Conservation (phyloP, 768 basidiomycete genomes). For the Tylopilus sp. region DNA sequence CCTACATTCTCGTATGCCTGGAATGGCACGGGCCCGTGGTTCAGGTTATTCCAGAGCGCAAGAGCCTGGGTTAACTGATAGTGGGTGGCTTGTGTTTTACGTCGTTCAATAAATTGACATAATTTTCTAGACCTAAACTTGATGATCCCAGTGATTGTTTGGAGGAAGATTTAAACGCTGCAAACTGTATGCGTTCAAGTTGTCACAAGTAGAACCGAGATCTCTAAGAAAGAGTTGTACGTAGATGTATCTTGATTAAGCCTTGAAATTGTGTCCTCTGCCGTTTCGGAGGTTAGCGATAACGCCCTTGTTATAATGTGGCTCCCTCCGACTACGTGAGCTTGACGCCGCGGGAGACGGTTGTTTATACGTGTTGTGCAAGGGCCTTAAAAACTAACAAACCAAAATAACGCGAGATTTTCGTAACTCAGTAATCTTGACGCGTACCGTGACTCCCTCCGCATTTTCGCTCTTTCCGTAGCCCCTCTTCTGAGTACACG, state of each 20-base stretch:
- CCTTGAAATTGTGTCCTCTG: neutral
- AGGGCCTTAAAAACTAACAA: slow-evolving; percentile 15
- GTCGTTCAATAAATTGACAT: slow-evolving; percentile 27
- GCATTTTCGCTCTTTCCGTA: neutral
- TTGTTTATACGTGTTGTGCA: slow-evolving; percentile 7
- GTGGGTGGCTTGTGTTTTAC: slow-evolving; percentile 13
- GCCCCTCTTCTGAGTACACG: neutral
- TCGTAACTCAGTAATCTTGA: neutral
- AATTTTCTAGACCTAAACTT: neutral
- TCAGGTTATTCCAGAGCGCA: slow-evolving; percentile 90
- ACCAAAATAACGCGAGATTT: slow-evolving; percentile 25
- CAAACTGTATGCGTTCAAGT: slow-evolving; percentile 2
- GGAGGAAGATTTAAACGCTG: slow-evolving; percentile 2
- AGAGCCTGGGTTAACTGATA: slow-evolving; percentile 52
- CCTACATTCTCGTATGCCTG: slow-evolving; percentile 51
- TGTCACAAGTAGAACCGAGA: neutral
- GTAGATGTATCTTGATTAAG: neutral
- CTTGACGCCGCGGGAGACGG: no score
- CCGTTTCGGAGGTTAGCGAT: neutral
- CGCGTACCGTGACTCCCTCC: slow-evolving; percentile 1
- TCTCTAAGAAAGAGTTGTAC: neutral
- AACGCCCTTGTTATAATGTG: no score
- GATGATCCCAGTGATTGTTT: neutral
- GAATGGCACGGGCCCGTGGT: slow-evolving; percentile 89
- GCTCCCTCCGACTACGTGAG: no score